Conservation (phyloP, 352 stramenopile species). For the Pythium brassicae region DNA sequence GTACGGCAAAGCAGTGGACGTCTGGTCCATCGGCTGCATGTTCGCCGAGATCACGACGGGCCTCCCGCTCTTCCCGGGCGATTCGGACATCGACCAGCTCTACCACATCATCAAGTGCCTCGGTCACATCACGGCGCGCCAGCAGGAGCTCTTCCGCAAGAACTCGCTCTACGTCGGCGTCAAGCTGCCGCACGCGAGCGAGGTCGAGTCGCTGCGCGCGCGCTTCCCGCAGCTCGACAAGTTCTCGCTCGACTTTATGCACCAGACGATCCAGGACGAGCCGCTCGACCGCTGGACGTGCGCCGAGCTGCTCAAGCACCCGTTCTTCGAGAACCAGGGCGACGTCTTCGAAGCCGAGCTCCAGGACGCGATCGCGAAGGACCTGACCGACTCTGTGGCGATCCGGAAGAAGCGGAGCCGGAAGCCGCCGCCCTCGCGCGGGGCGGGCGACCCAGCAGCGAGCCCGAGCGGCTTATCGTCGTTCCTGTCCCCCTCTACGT, state of each 20-base stretch:
- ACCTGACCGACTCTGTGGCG: constrained; percentile 56
- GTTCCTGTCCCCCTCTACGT: constrained; percentile 4
- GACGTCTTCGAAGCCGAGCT: constrained; percentile 63
- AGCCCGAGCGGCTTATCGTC: neutral
- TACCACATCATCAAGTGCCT: constrained; percentile 85
- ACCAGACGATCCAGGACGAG: constrained; percentile 73
- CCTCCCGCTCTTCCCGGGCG: constrained; percentile 94
- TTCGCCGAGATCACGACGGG: constrained; percentile 95
- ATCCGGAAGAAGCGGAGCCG: constrained; percentile 58
- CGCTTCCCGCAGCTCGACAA: constrained; percentile 72
- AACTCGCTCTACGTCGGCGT: constrained; percentile 80
- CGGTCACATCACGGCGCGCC: constrained; percentile 57
- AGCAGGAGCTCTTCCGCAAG: constrained; percentile 80
- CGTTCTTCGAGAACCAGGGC: constrained; percentile 57
- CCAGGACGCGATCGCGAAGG: constrained; percentile 59
- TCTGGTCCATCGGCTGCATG: constrained; percentile 97
- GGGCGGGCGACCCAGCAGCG: neutral
- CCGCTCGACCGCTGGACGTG: constrained; percentile 80
- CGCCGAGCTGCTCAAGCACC: constrained; percentile 64
- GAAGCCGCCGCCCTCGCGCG: constrained; percentile 31
- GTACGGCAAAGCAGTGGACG: constrained; percentile 96
- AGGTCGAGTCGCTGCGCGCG: constrained; percentile 53
- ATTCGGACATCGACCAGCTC: constrained; percentile 95
- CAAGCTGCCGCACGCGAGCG: constrained; percentile 54
- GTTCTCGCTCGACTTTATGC: constrained; percentile 57